A percentile compares a stretch with the other conserved stretches of the same genome.
phyloP scores from a whole-genome alignment of 306 rosid species.

The Begonia peltatifolia region DNA sequence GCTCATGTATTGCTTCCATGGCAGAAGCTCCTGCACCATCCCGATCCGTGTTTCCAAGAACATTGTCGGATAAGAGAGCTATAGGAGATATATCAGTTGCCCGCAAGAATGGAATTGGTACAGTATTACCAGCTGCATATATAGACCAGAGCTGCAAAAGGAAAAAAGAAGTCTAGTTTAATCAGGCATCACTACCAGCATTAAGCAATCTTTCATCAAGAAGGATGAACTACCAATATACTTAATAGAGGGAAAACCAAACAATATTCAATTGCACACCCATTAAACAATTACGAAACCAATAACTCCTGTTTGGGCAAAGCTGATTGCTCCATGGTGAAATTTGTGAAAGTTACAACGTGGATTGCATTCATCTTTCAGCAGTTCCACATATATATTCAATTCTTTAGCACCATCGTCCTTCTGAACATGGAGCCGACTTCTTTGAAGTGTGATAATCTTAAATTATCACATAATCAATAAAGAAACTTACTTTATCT shows the following conservation, averaged over 20 bases:
- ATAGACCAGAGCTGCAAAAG: slow-evolving; percentile 88
- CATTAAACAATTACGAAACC: too few relatives aligned
- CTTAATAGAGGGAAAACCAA: too few relatives aligned
- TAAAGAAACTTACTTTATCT: slow-evolving; percentile 59
- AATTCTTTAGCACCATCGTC: too few relatives aligned
- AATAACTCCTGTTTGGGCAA: too few relatives aligned
- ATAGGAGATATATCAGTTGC: slow-evolving; percentile 97
- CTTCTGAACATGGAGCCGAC: neutral
- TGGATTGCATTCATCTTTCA: too few relatives aligned
- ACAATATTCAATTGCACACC: too few relatives aligned
- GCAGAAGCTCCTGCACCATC: slow-evolving; percentile 40
- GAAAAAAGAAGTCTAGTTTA: neutral
- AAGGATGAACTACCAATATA: too few relatives aligned
- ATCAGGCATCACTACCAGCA: too few relatives aligned
- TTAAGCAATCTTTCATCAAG: too few relatives aligned
- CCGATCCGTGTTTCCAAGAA: slow-evolving; percentile 56
- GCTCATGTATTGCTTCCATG: slow-evolving; percentile 84
- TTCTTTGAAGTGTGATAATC: neutral
- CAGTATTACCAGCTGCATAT: slow-evolving; percentile 96
- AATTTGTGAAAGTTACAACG: too few relatives aligned
- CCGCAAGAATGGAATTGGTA: slow-evolving; percentile 93
- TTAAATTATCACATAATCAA: slow-evolving; percentile 5
- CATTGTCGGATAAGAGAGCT: slow-evolving; percentile 88
- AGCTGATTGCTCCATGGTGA: too few relatives aligned
- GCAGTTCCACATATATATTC: too few relatives aligned